phyloP scores from a whole-genome alignment of 1,284 basidiomycete species.

The Phylloboletellus chloephorus region DNA sequence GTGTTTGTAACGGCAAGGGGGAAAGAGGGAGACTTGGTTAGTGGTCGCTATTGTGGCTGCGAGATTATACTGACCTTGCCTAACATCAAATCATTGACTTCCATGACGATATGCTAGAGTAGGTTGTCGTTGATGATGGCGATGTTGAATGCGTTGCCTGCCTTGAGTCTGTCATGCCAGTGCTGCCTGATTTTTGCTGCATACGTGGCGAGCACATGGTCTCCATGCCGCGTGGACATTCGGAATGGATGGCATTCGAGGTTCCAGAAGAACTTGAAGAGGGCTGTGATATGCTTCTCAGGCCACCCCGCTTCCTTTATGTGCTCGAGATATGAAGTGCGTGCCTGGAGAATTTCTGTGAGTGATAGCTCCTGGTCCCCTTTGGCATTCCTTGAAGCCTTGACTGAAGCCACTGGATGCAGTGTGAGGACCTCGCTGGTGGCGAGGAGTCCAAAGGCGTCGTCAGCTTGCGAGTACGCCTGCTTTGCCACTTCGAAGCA shows the following conservation, averaged over 20 bases:
- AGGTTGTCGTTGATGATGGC: background rate
- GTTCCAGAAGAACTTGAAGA: constrained; percentile 1
- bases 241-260: background rate
- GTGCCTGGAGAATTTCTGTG: background rate
- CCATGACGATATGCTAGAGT: background rate
- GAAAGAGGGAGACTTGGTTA: too few relatives aligned
- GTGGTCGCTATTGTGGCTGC: too few relatives aligned
- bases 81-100: background rate
- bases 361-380: background rate
- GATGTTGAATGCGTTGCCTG: background rate
- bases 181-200: background rate
- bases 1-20: too few relatives aligned
- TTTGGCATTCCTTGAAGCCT: background rate
- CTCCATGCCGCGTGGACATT: background rate
- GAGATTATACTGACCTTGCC: background rate
- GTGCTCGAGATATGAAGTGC: constrained; percentile 1
- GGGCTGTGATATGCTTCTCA: background rate
- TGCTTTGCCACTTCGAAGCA: background rate
- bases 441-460: background rate
- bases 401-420: background rate
- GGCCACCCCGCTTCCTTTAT: background rate
- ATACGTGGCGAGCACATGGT: background rate
- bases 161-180: background rate
- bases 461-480: background rate
- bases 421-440: background rate